These are phyloP conservation scores for Podospora pseudopauciseta DNA, from an alignment of 495 filamentous ascomycete genomes.

Conservation along the genomic window DNA sequence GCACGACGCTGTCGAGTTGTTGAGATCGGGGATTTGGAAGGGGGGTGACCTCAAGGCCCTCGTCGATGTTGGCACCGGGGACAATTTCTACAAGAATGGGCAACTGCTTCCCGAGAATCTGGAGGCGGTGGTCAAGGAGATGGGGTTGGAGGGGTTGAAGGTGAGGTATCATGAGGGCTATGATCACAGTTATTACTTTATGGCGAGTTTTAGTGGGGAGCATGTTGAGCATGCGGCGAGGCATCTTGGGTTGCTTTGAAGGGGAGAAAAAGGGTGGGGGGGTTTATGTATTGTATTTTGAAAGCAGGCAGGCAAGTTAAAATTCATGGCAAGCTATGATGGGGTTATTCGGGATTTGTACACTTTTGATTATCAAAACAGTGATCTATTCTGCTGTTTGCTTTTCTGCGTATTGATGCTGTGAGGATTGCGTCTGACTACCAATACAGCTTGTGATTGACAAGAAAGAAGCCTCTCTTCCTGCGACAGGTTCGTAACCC, in stretches of 20 bases:
- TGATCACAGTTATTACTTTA: conserved; percentile 95
- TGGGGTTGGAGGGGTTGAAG: conserved; percentile 61
- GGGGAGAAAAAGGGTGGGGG: neutral
- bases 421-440: too few species aligned
- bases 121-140: conserved; percentile 68
- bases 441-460: too few species aligned
- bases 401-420: too few species aligned
- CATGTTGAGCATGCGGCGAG: conserved; percentile 90
- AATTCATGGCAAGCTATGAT: neutral
- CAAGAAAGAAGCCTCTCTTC: too few species aligned
- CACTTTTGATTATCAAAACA: too few species aligned
- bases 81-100: conserved; percentile 92
- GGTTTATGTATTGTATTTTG: neutral
- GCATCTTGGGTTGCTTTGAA: conserved; percentile 50
- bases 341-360: neutral
- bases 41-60: conserved; percentile 63
- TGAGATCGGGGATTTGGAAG: conserved; percentile 54
- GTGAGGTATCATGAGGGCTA: conserved; percentile 87
- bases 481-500: too few species aligned
- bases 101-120: conserved; percentile 95
- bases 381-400: too few species aligned
- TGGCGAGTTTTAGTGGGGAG: conserved; percentile 82
- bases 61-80: conserved; percentile 87
- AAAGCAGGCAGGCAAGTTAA: neutral
- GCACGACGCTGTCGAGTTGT: conserved; percentile 89